Conservation (phyloP, 345 rosid genomes). For the Brassica juncea region DNA sequence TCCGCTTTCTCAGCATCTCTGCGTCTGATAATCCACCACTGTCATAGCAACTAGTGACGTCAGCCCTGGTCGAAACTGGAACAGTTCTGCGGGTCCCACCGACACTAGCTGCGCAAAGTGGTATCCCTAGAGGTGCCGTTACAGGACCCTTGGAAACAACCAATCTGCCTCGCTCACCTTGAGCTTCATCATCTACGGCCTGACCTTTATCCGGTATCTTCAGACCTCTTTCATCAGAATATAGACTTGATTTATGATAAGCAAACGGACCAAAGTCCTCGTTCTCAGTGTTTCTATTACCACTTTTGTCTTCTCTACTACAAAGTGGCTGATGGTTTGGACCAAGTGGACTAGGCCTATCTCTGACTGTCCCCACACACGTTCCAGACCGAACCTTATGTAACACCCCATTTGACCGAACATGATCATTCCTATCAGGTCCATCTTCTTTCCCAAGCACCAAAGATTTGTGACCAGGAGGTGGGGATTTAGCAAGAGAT, state of each 20-base stretch:
- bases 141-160: slow-evolving; percentile 54
- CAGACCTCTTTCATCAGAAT: slow-evolving; percentile 52
- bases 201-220: slow-evolving; percentile 46
- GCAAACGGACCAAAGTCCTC: slow-evolving; percentile 66
- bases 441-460: slow-evolving; percentile 52
- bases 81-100: slow-evolving; percentile 60
- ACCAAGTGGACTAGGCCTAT: slow-evolving; percentile 79
- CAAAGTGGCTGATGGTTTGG: slow-evolving; percentile 63
- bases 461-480: slow-evolving; percentile 64
- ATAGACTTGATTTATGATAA: slow-evolving; percentile 65
- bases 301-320: slow-evolving; percentile 52
- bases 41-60: slow-evolving; percentile 59
- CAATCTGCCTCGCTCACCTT: slow-evolving; percentile 47
- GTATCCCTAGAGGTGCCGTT: slow-evolving; percentile 78
- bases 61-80: slow-evolving; percentile 45
- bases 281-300: slow-evolving; percentile 53
- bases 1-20: slow-evolving; percentile 69
- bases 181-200: slow-evolving; percentile 54
- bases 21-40: slow-evolving; percentile 62
- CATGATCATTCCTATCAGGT: slow-evolving; percentile 58
- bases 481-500: slow-evolving; percentile 65
- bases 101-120: slow-evolving; percentile 66
- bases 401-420: slow-evolving; percentile 82
- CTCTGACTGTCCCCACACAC: slow-evolving; percentile 66
- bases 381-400: slow-evolving; percentile 68